Percentiles rank a stretch among this genome's conserved stretches.
Evolutionary conservation across 2,329 filamentous ascomycete genomes (phyloP).

Genomic region (Emergomyces africanus): DNA sequence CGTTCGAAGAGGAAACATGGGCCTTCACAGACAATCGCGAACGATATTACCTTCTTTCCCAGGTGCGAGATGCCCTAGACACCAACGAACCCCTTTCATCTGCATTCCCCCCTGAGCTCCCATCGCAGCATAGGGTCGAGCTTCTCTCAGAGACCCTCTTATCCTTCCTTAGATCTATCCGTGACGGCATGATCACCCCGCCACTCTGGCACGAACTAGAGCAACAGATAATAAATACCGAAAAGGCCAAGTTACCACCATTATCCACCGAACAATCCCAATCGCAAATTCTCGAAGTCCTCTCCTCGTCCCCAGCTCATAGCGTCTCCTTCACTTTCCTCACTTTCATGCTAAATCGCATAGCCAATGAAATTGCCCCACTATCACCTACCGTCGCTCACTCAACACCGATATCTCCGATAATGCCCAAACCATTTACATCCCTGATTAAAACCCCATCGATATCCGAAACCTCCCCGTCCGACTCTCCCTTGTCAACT

Average conservation of each 20-base stretch:
- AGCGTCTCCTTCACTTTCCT: conserved; percentile 85
- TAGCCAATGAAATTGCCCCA: conserved; percentile 43
- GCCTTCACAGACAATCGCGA: conserved; percentile 27
- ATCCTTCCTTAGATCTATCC: conserved; percentile 59
- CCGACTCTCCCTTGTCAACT: conserved; percentile 19
- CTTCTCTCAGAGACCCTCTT: conserved; percentile 58
- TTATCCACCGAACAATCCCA: conserved; percentile 43
- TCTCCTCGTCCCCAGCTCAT: conserved; percentile 60
- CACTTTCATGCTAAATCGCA: conserved; percentile 57
- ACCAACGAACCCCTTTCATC: conserved; percentile 50
- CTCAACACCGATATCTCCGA: conserved; percentile 12
- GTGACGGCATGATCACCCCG: conserved; percentile 64
- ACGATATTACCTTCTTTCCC: conserved; percentile 32
- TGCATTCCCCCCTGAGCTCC: conserved; percentile 49
- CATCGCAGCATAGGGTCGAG: conserved; percentile 59
- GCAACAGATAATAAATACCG: conserved; percentile 38
- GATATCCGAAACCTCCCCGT: conserved; percentile 13
- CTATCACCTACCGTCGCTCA: conserved; percentile 12
- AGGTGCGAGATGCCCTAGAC: conserved; percentile 56
- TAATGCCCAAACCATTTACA: conserved; percentile 6
- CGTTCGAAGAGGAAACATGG: conserved; percentile 43
- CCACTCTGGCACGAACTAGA: conserved; percentile 58
- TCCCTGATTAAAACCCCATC: conserved; percentile 17
- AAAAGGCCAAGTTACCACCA: conserved; percentile 35
- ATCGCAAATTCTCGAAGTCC: conserved; percentile 56